phyloP scores from a whole-genome alignment of 345 rosid species.

The Alliaria petiolata region DNA sequence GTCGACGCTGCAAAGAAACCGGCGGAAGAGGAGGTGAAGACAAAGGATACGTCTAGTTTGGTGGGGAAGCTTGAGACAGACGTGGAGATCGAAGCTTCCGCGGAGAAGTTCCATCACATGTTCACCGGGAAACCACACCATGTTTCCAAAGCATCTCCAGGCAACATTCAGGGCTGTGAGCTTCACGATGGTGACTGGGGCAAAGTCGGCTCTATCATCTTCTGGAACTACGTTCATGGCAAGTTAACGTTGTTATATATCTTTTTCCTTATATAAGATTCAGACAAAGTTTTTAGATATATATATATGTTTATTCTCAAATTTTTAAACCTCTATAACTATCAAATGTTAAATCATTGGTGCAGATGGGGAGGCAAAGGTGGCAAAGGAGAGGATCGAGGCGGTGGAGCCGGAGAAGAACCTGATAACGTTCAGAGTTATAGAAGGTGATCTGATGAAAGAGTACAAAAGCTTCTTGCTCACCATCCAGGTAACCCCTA shows the following conservation, averaged over 20 bases:
- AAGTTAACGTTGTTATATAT: no score
- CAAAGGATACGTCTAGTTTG: conserved; percentile 4
- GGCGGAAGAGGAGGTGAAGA: not conserved
- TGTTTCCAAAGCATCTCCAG: conserved; percentile 26
- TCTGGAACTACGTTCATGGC: conserved; percentile 35
- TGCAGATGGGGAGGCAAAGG: conserved; percentile 24
- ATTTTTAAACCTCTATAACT: not conserved
- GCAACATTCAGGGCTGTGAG: conserved; percentile 19
- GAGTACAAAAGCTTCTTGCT: conserved; percentile 21
- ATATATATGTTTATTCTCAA: not conserved
- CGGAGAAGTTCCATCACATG: conserved; percentile 32
- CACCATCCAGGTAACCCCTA: conserved; percentile 26
- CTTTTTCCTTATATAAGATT: no score
- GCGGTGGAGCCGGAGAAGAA: conserved; percentile 23
- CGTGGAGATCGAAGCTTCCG: conserved; percentile 26
- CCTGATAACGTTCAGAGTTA: conserved; percentile 9
- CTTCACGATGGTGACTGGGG: conserved; percentile 46
- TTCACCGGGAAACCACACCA: conserved; percentile 38
- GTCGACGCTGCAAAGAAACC: not conserved
- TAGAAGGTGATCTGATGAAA: conserved; percentile 31
- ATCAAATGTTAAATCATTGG: not conserved
- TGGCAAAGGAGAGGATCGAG: conserved; percentile 29
- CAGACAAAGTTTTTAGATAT: not conserved
- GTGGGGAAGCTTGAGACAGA: conserved; percentile 14
- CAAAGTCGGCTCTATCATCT: conserved; percentile 24